A percentile compares a stretch with the other conserved stretches of the same genome.
Conservation (phyloP, 169 alveolate genomes). For the Eimeria praecox region DNA sequence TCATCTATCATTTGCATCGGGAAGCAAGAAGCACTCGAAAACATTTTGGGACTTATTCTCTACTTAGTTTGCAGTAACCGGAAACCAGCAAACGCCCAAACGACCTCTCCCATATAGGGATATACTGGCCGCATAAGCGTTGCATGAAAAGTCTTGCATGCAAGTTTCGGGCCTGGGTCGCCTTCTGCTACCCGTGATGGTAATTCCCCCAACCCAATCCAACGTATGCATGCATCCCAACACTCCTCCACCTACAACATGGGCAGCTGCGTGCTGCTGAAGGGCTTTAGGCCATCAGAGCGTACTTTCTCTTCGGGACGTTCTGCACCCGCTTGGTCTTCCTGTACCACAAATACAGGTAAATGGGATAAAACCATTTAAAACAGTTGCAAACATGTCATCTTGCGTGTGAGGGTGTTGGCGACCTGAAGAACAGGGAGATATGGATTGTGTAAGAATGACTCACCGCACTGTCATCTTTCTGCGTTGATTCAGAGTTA, state of each 20-base stretch:
- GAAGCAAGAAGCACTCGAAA: not conserved
- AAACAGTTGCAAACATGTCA: too few relatives aligned
- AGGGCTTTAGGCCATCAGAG: slow-evolving; percentile 49
- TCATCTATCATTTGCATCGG: too few relatives aligned
- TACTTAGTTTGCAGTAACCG: not conserved
- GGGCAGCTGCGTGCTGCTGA: not conserved
- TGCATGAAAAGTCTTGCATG: not conserved
- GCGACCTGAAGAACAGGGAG: too few relatives aligned
- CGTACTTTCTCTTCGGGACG: slow-evolving; percentile 78
- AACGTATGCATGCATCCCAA: not conserved
- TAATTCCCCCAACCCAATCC: not conserved
- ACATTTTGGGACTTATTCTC: not conserved
- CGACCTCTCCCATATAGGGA: not conserved
- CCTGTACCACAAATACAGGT: not conserved
- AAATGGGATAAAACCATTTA: not conserved
- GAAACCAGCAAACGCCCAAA: not conserved
- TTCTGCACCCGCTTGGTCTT: slow-evolving; percentile 65
- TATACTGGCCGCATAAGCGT: not conserved
- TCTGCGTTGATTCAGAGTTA: slow-evolving; percentile 93
- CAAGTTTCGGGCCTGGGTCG: not conserved
- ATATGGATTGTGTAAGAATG: not conserved
- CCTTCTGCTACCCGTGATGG: not conserved
- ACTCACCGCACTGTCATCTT: slow-evolving; percentile 91
- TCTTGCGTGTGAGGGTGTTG: not conserved
- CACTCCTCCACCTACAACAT: not conserved